Base-by-base conservation (phyloP, 768 basidiomycete species). In the Naematelia encephala region DNA sequence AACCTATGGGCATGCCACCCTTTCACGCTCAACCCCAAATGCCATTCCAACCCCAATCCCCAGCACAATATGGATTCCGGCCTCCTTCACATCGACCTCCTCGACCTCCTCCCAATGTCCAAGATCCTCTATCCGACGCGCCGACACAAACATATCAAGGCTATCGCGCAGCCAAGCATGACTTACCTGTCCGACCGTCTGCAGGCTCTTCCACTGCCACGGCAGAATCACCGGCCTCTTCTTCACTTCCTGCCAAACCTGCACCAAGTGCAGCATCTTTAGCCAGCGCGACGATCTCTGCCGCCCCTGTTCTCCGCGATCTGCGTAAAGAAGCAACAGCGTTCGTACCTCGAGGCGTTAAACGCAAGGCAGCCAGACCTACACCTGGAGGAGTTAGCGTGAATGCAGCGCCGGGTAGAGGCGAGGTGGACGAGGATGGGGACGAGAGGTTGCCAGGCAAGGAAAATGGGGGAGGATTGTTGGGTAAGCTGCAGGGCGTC, bases 311-410 rank as follows among this genome's bases (percentile, higher is more conserved):
- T 72, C 78, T 99, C 51, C 88, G 94, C 13, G 91, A 99, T 77
- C 81, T 98, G 61, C 91, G 92, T 80, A 92, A 91, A 77, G 96
- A 99, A 75, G 88, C 89, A 8, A 94, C 91, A 0, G 85, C 89
- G 0, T 98, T 99, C 69, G 84, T 97, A 3, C 96, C 96, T 2
- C 74, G 86, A 1, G 81, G 87, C 2, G 78, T 94, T 52, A 90
- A 90, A 77, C 84, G 89, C 48, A 91, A 88, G 77, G 87, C 82
- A 60, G 52, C 64, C 3, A 57, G 52, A 11, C 54, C 21, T 4
- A 21, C 46, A 11, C 49, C 25, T 4, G 57, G 44, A 4, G 51
- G 56, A 1, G 53, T 29, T 1, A 26, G 51, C 14, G 64, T 77
- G 47, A 69, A 72, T 46, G 71, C 75, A 26, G 70, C 73, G 2